These are phyloP conservation scores for Nosema muscidifuracis DNA, from an alignment of 371 early-diverging fungal species.

Conservation along the genomic window DNA sequence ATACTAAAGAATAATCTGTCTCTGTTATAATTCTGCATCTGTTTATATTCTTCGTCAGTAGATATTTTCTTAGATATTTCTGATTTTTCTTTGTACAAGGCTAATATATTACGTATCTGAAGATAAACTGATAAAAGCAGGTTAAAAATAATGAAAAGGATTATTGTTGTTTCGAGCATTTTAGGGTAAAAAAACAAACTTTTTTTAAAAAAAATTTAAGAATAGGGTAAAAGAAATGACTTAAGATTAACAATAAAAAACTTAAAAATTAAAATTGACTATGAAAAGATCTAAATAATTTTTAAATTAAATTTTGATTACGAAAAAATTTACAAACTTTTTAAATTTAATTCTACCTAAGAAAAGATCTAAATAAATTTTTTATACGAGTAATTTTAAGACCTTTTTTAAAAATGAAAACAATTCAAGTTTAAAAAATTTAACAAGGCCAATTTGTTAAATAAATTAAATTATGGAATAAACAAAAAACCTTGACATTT, in stretches of 20 bases:
- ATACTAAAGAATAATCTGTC: conserved; percentile 76
- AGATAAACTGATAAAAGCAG: conserved; percentile 23
- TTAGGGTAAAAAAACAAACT: neutral
- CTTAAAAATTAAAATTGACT: too few relatives aligned
- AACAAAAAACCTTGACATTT: neutral
- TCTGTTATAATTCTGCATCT: conserved; percentile 73
- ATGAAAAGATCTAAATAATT: too few relatives aligned
- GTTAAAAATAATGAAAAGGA: conserved; percentile 11
- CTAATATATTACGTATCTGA: conserved; percentile 11
- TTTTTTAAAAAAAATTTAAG: neutral
- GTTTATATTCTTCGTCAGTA: conserved; percentile 66
- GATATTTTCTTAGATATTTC: neutral
- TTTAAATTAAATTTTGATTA: too few relatives aligned
- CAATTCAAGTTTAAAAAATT: too few relatives aligned
- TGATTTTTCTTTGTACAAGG: conserved; percentile 14
- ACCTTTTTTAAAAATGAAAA: too few relatives aligned
- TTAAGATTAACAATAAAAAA: too few relatives aligned
- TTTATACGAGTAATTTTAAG: too few relatives aligned
- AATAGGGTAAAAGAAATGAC: too few relatives aligned
- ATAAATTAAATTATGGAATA: conserved; percentile 2
- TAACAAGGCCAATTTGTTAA: neutral
- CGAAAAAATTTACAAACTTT: too few relatives aligned
- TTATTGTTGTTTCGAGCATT: conserved; percentile 32
- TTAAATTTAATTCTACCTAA: too few relatives aligned
- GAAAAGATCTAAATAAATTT: too few relatives aligned